Base-by-base conservation (phyloP, 768 basidiomycete genomes). In the Leccinum disarticulatum region DNA sequence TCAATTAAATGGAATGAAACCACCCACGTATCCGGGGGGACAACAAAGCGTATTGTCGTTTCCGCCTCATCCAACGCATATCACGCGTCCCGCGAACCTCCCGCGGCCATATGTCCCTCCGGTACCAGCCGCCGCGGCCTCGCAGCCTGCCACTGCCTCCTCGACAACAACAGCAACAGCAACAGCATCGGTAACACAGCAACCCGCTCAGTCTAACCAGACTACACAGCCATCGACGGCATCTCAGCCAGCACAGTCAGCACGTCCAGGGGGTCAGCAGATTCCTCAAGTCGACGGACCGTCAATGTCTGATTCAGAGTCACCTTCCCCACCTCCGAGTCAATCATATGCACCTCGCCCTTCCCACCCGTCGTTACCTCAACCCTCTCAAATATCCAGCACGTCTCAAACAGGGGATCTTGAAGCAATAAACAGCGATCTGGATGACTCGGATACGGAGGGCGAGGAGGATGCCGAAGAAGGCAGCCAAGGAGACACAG, bases 391-490 rank as follows among this genome's bases (percentile, higher is more conserved):
- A 61, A 65, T 60, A 48, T 71, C 79, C 11, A 64, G 77, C 14
- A 65, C 78, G 13, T 65, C 74, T 25, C 73, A 76, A 31, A 72
- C 68, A 2, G 79, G 76, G 28, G 90, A 90, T 31, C 25, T 25
- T 25, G 96, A 99, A 69, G 90, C 88, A 15, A 98, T 99, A 73
- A 96, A 95, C 68, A 96, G 93, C 57, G 97, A 99, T 69, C 76
- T 99, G 49, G 97, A 99, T 76, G 95, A 98, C 70, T 91, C 91
- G 0, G 95, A 97, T 63, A 90, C 90, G 6, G 90, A 93, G 54
- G 85, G 83, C 13, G 93, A 93, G 61, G 90, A 90, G 49, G 93
- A 93, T 11, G 84, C 85, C 0, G 92, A 92, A 51, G 91, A 91
- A 53, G 89, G 85, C 5, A 83, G 81, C 0, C 82, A 82, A 30